Evolutionary conservation across 805 yeast genomes (phyloP), one percentile per base, ranked within the genome.

Genomic region (Clavispora asparagi): DNA sequence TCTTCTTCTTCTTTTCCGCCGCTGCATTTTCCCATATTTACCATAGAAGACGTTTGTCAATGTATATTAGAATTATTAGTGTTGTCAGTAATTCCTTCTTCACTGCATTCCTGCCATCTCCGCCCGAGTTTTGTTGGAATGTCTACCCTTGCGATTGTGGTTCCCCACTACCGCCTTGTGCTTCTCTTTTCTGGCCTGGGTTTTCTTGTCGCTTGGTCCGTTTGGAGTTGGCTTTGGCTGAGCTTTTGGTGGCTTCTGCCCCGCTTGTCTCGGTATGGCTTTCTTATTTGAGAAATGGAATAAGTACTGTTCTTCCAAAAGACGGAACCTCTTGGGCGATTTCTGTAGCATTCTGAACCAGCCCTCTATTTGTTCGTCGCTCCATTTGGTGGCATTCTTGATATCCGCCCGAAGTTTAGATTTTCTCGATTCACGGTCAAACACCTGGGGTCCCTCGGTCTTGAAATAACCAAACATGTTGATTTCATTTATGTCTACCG

Each of bases 351-450:
- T 85, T 46, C 85, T 68, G 1, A 85, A 84, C 97, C 97, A 92
- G 0, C 96, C 96, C 71, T 91, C 97, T 41, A 92, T 80, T 61
- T 88, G 96, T 58, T 89, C 96, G 63, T 90, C 91, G 0, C 90
- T 72, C 96, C 95, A 89, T 1, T 71, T 71, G 0, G 83, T 76
- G 33, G 71, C 70, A 6, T 61, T 54, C 51, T 74, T 78, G 59
- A 88, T 67, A 25, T 73, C 74, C 29, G 68, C 64, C 43, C 96
- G 71, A 9, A 59, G 64, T 38, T 69, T 65, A 0, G 82, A 51
- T 33, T 79, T 79, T 50, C 97, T 70, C 10, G 70, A 59, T 0
- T 65, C 49, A 48, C 79, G 73, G 8, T 66, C 76, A 29, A 76
- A 63, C 5, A 50, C 46, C 1, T 61, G 63, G 1, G 77, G 77